phyloP scores from a whole-genome alignment of 164 flowering plant genomes.

The Macadamia integrifolia region DNA sequence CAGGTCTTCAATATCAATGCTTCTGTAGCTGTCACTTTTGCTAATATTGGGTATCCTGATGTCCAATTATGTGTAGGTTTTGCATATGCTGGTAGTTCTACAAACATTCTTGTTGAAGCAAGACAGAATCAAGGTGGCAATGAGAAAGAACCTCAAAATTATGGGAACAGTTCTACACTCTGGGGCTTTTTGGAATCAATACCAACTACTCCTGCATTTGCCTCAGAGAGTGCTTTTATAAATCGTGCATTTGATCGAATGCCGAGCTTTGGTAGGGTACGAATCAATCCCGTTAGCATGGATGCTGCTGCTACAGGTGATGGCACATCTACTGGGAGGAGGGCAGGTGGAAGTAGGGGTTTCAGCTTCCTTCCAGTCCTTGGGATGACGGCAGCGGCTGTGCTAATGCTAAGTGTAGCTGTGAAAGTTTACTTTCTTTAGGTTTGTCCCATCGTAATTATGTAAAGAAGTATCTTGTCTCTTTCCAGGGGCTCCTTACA shows the following conservation, averaged over 20 bases:
- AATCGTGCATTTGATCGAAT: slow-evolving; percentile 62
- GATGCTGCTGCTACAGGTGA: slow-evolving; percentile 25
- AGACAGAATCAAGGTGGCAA: slow-evolving; percentile 25
- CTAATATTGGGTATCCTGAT: slow-evolving; percentile 20
- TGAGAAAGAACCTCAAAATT: slow-evolving; percentile 21
- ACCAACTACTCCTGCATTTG: slow-evolving; percentile 87
- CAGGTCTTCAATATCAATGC: background rate
- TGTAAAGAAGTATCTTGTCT: background rate
- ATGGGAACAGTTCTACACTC: slow-evolving; percentile 53
- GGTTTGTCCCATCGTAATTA: slow-evolving; percentile 15
- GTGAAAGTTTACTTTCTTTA: slow-evolving; percentile 16
- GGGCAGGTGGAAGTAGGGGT: slow-evolving; percentile 22
- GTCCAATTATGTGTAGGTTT: slow-evolving; percentile 43
- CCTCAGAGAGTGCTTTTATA: slow-evolving; percentile 62
- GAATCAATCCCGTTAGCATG: slow-evolving; percentile 27
- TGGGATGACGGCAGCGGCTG: slow-evolving; percentile 21
- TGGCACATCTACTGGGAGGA: slow-evolving; percentile 16
- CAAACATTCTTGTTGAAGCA: slow-evolving; percentile 19
- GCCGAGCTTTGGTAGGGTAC: slow-evolving; percentile 73
- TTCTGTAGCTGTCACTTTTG: slow-evolving; percentile 3
- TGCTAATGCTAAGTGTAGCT: slow-evolving; percentile 16
- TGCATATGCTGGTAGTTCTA: slow-evolving; percentile 15
- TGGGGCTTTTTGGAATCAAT: slow-evolving; percentile 77
- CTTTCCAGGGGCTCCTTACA: too few relatives aligned
- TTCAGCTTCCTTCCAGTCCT: slow-evolving; percentile 20